Base-by-base conservation (phyloP, 345 rosid genomes). In the Alliaria petiolata region DNA sequence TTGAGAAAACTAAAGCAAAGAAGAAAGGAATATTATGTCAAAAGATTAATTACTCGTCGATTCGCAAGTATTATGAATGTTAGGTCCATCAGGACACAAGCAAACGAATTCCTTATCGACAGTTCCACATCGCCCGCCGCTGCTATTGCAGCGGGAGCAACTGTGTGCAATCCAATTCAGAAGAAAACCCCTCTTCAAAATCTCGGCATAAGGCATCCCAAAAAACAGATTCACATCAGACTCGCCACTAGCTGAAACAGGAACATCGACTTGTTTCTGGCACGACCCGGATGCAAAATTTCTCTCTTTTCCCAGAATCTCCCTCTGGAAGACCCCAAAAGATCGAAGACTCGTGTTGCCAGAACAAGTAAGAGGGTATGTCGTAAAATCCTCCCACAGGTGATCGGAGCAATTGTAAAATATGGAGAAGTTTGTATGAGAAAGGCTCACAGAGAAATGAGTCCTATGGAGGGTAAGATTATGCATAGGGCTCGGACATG, bases 41-140 rank as follows among this genome's bases (percentile, higher is more conserved):
- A 8, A 49, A 14, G 10, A 51, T 34, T 4, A 11, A 0, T 12
- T 7, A 34, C 9, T 8, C 31, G 3, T 49, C 3, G 7, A 39
- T 4, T 8, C 13, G 11, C 33, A 10, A 40, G 4, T 28, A 68
- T 31, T 16, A 14, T 22, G 72, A 59, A 62, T 1, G 31, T 55
- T 76, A 62, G 78, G 62, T 16, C 81, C 77, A 76, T 87, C 80
- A 42, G 10, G 67, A 69, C 87, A 86, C 52, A 84, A 83, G 69
- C 89, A 87, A 8, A 82, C 38, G 7, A 77, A 87, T 34, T 68
- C 78, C 10, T 60, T 19, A 28, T 78, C 45, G 26, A 78, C 64
- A 65, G 49, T 80, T 14, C 86, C 85, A 49, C 92, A 79, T 12
- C 85, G 28, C 0, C 88, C 90, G 0, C 87, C 87, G 54, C 90